Conservation (phyloP, 2,329 filamentous ascomycete genomes). For the Zymoseptoria pseudotritici region DNA sequence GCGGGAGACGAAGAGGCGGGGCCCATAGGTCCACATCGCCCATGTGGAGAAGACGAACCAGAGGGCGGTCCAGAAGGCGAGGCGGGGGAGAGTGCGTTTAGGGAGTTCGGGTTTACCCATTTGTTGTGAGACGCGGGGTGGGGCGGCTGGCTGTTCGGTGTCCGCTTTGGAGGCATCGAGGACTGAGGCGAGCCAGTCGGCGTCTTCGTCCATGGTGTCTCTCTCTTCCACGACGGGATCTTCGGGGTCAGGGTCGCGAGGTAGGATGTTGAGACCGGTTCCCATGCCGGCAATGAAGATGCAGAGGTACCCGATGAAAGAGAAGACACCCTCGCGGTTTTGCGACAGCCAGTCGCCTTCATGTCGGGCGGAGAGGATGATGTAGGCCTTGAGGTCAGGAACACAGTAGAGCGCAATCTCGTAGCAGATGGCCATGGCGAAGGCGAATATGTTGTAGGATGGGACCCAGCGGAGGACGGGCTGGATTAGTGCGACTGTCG, state of each 20-base stretch:
- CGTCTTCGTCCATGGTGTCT: constrained; percentile 28
- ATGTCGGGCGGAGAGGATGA: constrained; percentile 71
- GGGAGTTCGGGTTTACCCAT: constrained; percentile 20
- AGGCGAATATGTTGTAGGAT: constrained; percentile 67
- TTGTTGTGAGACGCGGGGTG: neutral
- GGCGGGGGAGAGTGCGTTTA: constrained; percentile 34
- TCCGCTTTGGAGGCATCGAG: constrained; percentile 20
- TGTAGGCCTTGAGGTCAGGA: constrained; percentile 63
- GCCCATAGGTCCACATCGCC: constrained; percentile 61
- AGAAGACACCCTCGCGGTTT: constrained; percentile 94
- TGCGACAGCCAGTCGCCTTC: constrained; percentile 63
- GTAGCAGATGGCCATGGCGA: constrained; percentile 63
- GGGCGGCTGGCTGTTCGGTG: constrained; percentile 1
- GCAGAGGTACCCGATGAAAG: constrained; percentile 84
- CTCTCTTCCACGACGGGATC: constrained; percentile 11
- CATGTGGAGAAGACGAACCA: constrained; percentile 68
- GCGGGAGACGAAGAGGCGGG: constrained; percentile 71
- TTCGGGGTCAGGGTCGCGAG: constrained; percentile 36
- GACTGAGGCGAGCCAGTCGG: constrained; percentile 31
- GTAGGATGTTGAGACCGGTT: constrained; percentile 71
- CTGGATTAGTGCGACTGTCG: constrained; percentile 79
- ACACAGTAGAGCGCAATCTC: constrained; percentile 70
- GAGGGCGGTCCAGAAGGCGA: constrained; percentile 56
- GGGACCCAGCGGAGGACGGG: constrained; percentile 61
- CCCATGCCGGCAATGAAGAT: constrained; percentile 90